Base-by-base conservation (phyloP, 306 rosid genomes). In the Fragaria vesca region DNA sequence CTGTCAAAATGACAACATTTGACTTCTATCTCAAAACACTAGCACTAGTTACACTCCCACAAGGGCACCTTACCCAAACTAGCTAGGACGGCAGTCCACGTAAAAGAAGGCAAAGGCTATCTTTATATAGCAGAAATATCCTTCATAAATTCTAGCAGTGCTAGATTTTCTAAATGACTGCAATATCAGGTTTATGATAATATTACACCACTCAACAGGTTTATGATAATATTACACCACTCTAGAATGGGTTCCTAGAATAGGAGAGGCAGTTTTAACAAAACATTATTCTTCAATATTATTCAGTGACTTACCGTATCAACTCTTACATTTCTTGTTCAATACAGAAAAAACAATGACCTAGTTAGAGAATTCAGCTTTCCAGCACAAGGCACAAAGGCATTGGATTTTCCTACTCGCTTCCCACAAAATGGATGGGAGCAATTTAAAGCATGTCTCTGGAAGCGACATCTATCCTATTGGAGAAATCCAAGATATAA, bases 401-500 rank as follows among this genome's bases (percentile, higher is more conserved):
- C 21, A 43, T 46, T 73, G 75, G 15, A 60, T 3, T 83, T 83
- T 70, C 66, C 75, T 40, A 61, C 78, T 40, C 55, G 46, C 62
- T 83, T 73, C 66, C 80, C 86, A n/a, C 80, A 74, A 75, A 74
- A 75, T 61, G 83, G 83, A 48, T 75, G 77, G 80, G 80, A 78
- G 72, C 86, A 83, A 75, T 79, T 78, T 24, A 79, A 63, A 50
- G 83, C 86, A 36, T 79, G 86, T 47, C 63, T 83, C 30, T 79
- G 83, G 86, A 83, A 76, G 69, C 80, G 50, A 4, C 80, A 83
- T 74, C 54, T 83, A 10, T 66, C 80, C 38, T 83, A 83, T 28
- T 83, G 83, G 83, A 78, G 86, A 79, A 79, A 78, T 46, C 83
- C 86, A 9, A 43, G 24, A n/a, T 75, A 83, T 12, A 83, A 83